These are phyloP conservation scores for Tylopilus sp. DNA, from an alignment of 1,284 basidiomycete species.

Conservation along the genomic window DNA sequence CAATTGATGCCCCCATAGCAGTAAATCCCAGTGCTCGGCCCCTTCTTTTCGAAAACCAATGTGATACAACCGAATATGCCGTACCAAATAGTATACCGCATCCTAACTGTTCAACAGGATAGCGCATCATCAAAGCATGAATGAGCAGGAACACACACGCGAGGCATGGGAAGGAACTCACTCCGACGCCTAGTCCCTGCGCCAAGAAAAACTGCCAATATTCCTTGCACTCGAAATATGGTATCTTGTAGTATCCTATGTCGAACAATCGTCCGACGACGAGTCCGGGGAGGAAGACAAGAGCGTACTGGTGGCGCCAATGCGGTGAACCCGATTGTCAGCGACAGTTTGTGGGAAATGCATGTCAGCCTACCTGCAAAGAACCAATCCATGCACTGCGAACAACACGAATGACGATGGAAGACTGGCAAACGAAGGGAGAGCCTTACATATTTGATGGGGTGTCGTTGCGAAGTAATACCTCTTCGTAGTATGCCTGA, in stretches of 20 bases:
- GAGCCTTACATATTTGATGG: slow-evolving; percentile 30
- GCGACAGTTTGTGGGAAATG: neutral
- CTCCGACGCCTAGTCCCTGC: slow-evolving; percentile 45
- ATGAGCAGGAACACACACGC: neutral
- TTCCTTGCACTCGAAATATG: slow-evolving; percentile 41
- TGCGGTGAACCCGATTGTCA: neutral
- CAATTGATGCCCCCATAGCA: slow-evolving; percentile 41
- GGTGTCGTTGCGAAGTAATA: slow-evolving; percentile 23
- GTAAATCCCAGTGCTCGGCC: slow-evolving; percentile 41
- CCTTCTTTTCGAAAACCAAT: slow-evolving; percentile 44
- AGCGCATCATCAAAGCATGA: neutral
- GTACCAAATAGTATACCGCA: slow-evolving; percentile 41
- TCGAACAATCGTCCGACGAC: slow-evolving; percentile 28
- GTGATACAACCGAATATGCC: slow-evolving; percentile 40
- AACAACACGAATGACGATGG: slow-evolving; percentile 2
- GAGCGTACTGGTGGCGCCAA: slow-evolving; percentile 29
- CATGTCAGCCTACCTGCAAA: slow-evolving; percentile 23
- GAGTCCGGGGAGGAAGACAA: slow-evolving; percentile 40
- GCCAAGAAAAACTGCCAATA: slow-evolving; percentile 54
- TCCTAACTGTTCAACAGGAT: slow-evolving; percentile 17
- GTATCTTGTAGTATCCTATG: slow-evolving; percentile 30
- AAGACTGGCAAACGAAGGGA: neutral
- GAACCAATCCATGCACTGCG: slow-evolving; percentile 39
- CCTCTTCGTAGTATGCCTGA: slow-evolving; percentile 36
- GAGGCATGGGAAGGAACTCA: slow-evolving; percentile 15